Evolutionary conservation across 2,329 filamentous ascomycete species (phyloP).

Genomic region (Paecilomyces sp.): DNA sequence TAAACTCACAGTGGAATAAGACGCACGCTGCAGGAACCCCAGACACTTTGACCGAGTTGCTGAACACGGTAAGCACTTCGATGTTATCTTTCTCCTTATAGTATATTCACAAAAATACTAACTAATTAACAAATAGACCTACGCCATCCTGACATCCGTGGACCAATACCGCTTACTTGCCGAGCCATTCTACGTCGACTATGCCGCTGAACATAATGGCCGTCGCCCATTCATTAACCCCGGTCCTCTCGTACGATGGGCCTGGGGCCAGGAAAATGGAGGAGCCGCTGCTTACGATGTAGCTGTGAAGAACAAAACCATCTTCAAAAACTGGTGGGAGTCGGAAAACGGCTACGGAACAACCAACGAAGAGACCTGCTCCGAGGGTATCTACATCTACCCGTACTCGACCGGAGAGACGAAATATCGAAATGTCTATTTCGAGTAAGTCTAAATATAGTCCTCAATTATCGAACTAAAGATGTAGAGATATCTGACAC

Average conservation of each 20-base stretch:
- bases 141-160: conserved; percentile 11
- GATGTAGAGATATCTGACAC: background rate
- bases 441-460: background rate
- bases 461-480: background rate
- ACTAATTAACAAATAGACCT: conserved; percentile 6
- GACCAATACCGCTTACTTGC: conserved; percentile 12
- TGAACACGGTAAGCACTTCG: background rate
- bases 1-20: conserved; percentile 15
- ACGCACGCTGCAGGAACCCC: conserved; percentile 11
- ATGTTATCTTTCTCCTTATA: too few species aligned
- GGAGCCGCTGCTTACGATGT: conserved; percentile 12
- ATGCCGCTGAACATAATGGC: conserved; percentile 13
- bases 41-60: conserved; percentile 3
- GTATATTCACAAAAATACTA: background rate
- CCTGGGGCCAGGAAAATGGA: conserved; percentile 11
- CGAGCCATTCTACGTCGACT: conserved; percentile 19
- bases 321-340: conserved; percentile 28
- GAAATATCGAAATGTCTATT: conserved; percentile 14
- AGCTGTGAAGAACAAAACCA: conserved; percentile 24
- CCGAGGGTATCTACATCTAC: conserved; percentile 24
- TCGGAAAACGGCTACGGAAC: conserved; percentile 13
- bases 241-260: conserved; percentile 17
- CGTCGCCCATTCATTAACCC: conserved; percentile 22
- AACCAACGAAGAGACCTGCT: conserved; percentile 18
- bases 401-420: conserved; percentile 11